Base-by-base conservation (phyloP, 495 filamentous ascomycete species). In the Copromyces sp. region DNA sequence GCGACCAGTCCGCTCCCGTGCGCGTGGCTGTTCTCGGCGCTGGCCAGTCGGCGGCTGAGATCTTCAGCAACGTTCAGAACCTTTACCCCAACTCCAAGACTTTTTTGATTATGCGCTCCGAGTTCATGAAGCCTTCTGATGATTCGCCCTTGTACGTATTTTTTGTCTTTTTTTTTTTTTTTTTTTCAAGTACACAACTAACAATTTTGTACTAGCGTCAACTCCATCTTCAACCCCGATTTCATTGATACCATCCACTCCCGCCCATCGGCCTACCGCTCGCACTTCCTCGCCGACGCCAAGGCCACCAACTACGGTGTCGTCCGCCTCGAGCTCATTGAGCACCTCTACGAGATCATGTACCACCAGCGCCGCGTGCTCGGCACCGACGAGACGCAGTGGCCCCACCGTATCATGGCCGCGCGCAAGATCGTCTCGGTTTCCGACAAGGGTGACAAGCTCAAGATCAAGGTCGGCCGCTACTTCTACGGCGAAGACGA, bases 21-120 rank as follows among this genome's bases (percentile, higher is more conserved):
- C 88, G 89, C 24, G 89, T 98, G 72, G 94, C 92, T 9, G 90
- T 99, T 20, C 81, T 98, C 68, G 95, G 95, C 16, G 91, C 89
- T 68, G 95, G 95, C 9, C 95, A 99, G 83, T 95, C 92, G 77
- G 93, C 95, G 4, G 95, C 95, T 0, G 95, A 99, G 84, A 97
- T 97, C 73, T 99, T 95, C 84, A 90, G 92, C 80, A 93, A 97
- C 79, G 82, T 98, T 32, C 92, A 94, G 75, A 85, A 83, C n/a
- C 83, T 90, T 38, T 97, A 94, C 78, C 93, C 93, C 12, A 93
- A 93, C 77, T 89, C 91, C n/a, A 86, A 87, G 68, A 92, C 93
- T 1, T 87, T 82, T 6, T 76, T 99, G 68, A 86, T 97, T 65
- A 94, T 97, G 80, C 88, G 91, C 65, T 90, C 89, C 44, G 86